Conservation (phyloP, 179 eudicot species). For the Spinacia oleracea region DNA sequence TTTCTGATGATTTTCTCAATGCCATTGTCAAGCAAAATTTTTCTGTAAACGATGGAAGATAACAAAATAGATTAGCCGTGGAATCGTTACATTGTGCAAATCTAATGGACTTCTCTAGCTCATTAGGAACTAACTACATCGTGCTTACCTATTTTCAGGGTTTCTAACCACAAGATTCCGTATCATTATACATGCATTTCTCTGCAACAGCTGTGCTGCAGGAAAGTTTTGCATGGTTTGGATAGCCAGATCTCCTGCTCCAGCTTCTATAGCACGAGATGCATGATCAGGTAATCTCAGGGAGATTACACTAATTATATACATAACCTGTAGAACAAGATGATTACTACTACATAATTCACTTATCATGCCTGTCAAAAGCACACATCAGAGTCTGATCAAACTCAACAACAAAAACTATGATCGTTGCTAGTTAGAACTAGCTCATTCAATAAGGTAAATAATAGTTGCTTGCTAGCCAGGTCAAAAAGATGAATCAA, state of each 20-base stretch:
- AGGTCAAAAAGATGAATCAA: conserved; percentile 1
- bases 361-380: not conserved
- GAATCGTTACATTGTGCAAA: not conserved
- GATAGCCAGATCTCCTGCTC: conserved; percentile 95
- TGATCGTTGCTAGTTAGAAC: not conserved
- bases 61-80: not conserved
- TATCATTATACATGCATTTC: conserved; percentile 82
- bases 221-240: conserved; percentile 90
- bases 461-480: not conserved
- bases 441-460: not conserved
- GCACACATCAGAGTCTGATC: too few species aligned
- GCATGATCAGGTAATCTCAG: conserved; percentile 87
- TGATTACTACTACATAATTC: not conserved
- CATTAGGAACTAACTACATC: not conserved
- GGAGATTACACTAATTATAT: conserved; percentile 59
- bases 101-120: not conserved
- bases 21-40: conserved; percentile 63
- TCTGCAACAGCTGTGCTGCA: conserved; percentile 63
- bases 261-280: conserved; percentile 86
- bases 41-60: conserved; percentile 41
- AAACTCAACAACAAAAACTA: not conserved
- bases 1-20: conserved; percentile 80
- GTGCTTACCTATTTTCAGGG: conserved; percentile 77
- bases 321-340: conserved; percentile 60
- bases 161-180: conserved; percentile 90